These are phyloP conservation scores for Pisolithus orientalis DNA, from an alignment of 768 basidiomycete genomes.

Conservation along the genomic window DNA sequence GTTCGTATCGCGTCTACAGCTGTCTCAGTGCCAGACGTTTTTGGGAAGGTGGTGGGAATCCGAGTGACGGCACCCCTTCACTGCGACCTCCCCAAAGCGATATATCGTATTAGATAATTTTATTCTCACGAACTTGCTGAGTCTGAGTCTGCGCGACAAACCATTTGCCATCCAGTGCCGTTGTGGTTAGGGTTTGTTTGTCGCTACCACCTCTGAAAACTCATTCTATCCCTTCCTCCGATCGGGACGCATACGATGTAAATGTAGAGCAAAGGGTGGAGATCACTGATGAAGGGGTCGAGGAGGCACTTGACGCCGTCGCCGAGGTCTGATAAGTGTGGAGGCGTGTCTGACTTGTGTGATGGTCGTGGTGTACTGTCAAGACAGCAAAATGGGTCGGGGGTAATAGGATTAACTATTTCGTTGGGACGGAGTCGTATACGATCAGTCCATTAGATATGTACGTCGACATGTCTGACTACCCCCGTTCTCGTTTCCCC, in stretches of 20 bases:
- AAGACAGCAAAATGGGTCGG: slow-evolving; percentile 98
- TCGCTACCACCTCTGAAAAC: too few relatives aligned
- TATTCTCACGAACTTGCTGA: too few relatives aligned
- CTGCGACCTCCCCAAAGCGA: too few relatives aligned
- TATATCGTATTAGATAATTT: too few relatives aligned
- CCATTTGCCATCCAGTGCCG: too few relatives aligned
- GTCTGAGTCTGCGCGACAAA: too few relatives aligned
- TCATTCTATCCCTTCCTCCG: slow-evolving; percentile 36
- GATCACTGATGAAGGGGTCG: slow-evolving; percentile 87
- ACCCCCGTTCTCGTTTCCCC: slow-evolving; percentile 1
- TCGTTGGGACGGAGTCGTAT: slow-evolving; percentile 91
- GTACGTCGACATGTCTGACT: slow-evolving; percentile 40
- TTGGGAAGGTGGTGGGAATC: too few relatives aligned
- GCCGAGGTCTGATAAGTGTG: slow-evolving; percentile 81
- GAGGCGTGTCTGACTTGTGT: slow-evolving; percentile 5
- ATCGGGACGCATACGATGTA: slow-evolving; percentile 80
- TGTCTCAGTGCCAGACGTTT: too few relatives aligned
- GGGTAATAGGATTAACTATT: slow-evolving; percentile 90
- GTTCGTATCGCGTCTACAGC: too few relatives aligned
- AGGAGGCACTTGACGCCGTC: slow-evolving; percentile 92
- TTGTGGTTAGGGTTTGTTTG: too few relatives aligned
- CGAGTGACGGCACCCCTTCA: too few relatives aligned
- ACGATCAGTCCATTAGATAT: slow-evolving; percentile 93
- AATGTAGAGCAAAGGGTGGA: slow-evolving; percentile 71
- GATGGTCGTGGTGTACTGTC: slow-evolving; percentile 43